Evolutionary conservation across 139 green algal genomes (phyloP).

Genomic region (Chlorella ohadii): DNA sequence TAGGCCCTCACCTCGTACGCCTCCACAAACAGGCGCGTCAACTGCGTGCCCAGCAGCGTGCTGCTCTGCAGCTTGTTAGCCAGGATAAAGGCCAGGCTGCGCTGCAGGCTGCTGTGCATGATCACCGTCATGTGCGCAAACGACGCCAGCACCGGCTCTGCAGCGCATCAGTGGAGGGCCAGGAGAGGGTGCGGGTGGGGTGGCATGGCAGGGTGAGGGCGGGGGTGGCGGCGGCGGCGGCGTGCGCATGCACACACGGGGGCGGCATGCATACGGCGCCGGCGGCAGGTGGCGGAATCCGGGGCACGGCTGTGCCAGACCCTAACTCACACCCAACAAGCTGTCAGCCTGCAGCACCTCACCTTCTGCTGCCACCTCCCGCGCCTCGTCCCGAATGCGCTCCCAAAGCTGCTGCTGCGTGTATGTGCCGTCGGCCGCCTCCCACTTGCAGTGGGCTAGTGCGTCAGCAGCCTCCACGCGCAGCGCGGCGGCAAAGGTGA

Average conservation of each 20-base stretch:
- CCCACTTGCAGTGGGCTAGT: slow-evolving; percentile 56
- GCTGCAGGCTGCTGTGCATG: slow-evolving; percentile 85
- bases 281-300: neutral
- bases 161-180: neutral
- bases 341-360: neutral
- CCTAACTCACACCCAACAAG: neutral
- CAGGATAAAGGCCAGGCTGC: slow-evolving; percentile 91
- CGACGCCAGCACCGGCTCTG: slow-evolving; percentile 90
- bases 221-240: neutral
- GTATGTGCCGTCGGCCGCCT: slow-evolving; percentile 55
- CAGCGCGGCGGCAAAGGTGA: slow-evolving; percentile 8
- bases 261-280: neutral
- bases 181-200: neutral
- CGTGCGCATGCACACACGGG: too few species aligned
- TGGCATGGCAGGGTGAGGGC: neutral
- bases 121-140: slow-evolving; percentile 96
- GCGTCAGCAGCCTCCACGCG: slow-evolving; percentile 33
- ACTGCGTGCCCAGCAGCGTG: slow-evolving; percentile 93
- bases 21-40: slow-evolving; percentile 90
- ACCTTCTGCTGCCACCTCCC: slow-evolving; percentile 20
- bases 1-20: slow-evolving; percentile 48
- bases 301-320: neutral
- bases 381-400: slow-evolving; percentile 67
- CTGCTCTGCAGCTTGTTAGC: slow-evolving; percentile 92
- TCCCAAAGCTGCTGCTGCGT: slow-evolving; percentile 68